A percentile compares a stretch with the other conserved stretches of the same genome.
Conservation (phyloP, 257 asterid genomes). For the Hygrophila difformis region DNA sequence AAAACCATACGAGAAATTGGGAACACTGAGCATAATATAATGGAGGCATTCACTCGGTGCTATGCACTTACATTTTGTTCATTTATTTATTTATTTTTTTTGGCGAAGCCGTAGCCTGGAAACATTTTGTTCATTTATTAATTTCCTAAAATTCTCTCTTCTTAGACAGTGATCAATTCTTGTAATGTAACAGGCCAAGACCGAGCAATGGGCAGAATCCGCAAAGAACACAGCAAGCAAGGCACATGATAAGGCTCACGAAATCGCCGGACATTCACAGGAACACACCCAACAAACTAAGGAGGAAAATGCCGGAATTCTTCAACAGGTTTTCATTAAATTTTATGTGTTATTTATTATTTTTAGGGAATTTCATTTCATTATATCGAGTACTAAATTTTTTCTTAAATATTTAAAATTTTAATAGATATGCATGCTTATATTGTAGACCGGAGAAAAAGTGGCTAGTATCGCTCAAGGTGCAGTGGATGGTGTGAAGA, state of each 20-base stretch:
- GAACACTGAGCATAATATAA: too few relatives aligned
- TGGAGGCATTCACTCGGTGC: too few relatives aligned
- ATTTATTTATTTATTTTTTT: too few relatives aligned
- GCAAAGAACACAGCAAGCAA: slow-evolving; percentile 33
- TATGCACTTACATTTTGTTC: too few relatives aligned
- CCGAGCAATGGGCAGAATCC: slow-evolving; percentile 47
- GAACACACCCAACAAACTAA: slow-evolving; percentile 36
- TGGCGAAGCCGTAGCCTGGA: too few relatives aligned
- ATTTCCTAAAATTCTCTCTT: too few relatives aligned
- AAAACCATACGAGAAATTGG: too few relatives aligned
- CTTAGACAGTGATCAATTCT: too few relatives aligned
- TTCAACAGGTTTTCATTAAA: slow-evolving; percentile 36
- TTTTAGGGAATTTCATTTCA: too few relatives aligned
- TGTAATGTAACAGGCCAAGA: too few relatives aligned
- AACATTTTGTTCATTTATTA: too few relatives aligned
- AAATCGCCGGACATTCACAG: slow-evolving; percentile 28
- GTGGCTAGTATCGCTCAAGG: slow-evolving; percentile 56
- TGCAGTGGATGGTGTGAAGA: slow-evolving; percentile 63
- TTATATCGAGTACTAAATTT: not conserved
- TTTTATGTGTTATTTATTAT: too few relatives aligned
- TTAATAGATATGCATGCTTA: not conserved
- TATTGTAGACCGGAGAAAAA: slow-evolving; percentile 46
- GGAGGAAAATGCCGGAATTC: slow-evolving; percentile 36
- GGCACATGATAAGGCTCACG: slow-evolving; percentile 41
- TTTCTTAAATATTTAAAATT: not conserved